phyloP scores from a whole-genome alignment of 169 alveolate species.

The Perkinsus chesapeaki region DNA sequence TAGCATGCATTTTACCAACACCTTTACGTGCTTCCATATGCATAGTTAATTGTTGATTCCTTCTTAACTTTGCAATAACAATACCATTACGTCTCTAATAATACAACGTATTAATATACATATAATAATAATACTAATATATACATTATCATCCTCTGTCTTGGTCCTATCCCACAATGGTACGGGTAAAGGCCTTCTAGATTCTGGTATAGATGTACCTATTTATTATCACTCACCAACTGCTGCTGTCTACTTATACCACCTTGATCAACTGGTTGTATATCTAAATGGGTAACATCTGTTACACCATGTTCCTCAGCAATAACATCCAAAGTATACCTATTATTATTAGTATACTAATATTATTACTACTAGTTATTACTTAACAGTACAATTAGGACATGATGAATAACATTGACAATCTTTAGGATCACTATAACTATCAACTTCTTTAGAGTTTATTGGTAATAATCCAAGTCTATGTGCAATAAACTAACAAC shows the following conservation, averaged over 20 bases:
- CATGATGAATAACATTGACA: slow-evolving; percentile 56
- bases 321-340: slow-evolving; percentile 35
- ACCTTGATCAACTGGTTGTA: slow-evolving; percentile 26
- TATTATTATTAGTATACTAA: slow-evolving; percentile 37
- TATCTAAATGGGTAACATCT: not conserved
- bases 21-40: slow-evolving; percentile 70
- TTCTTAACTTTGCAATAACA: slow-evolving; percentile 56
- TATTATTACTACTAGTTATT: slow-evolving; percentile 27
- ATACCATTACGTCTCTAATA: slow-evolving; percentile 19
- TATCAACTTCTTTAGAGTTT: slow-evolving; percentile 48
- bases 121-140: not conserved
- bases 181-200: not conserved
- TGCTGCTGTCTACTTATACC: slow-evolving; percentile 7
- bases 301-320: slow-evolving; percentile 40
- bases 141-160: not conserved
- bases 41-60: slow-evolving; percentile 55
- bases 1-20: slow-evolving; percentile 72
- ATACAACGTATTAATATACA: not conserved
- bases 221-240: not conserved
- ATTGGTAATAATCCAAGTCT: slow-evolving; percentile 70
- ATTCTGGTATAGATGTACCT: not conserved
- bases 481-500: slow-evolving; percentile 53
- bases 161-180: not conserved
- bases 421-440: slow-evolving; percentile 48
- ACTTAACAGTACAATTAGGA: slow-evolving; percentile 53